Conservation (phyloP, 2,329 filamentous ascomycete species). For the Tolypocladium inflatum region DNA sequence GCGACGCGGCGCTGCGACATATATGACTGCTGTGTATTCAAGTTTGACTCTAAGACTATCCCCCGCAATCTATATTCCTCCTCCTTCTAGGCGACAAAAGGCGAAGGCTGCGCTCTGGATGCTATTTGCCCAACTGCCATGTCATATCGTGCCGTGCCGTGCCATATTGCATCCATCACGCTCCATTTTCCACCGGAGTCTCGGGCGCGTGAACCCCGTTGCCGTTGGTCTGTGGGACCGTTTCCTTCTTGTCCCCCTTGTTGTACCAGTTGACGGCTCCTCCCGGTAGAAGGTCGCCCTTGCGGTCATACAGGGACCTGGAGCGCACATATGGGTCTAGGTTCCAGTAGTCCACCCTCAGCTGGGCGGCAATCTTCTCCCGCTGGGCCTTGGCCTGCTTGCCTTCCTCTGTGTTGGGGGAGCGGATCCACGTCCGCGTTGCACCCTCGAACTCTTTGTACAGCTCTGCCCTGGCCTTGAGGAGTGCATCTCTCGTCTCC, state of each 20-base stretch:
- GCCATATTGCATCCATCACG: background rate
- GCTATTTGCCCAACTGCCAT: background rate
- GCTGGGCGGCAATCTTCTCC: constrained; percentile 47
- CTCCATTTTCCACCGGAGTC: constrained; percentile 33
- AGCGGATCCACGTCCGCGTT: constrained; percentile 65
- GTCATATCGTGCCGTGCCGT: background rate
- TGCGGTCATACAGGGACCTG: constrained; percentile 74
- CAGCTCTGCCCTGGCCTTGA: constrained; percentile 54
- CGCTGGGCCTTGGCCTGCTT: constrained; percentile 46
- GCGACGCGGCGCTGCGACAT: background rate
- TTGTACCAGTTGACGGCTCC: constrained; percentile 67
- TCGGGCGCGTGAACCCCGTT: constrained; percentile 12
- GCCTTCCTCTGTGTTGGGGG: constrained; percentile 30
- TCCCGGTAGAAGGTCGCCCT: constrained; percentile 56
- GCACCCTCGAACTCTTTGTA: constrained; percentile 64
- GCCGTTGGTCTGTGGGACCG: constrained; percentile 7
- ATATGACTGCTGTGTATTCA: background rate
- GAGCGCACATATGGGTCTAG: constrained; percentile 82
- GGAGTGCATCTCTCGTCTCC: constrained; percentile 51
- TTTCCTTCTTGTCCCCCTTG: constrained; percentile 8
- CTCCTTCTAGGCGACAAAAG: background rate
- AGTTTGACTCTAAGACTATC: background rate
- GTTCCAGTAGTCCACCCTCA: constrained; percentile 76
- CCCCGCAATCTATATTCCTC: background rate
- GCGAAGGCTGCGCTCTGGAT: background rate